phyloP scores from a whole-genome alignment of 2,329 filamentous ascomycete genomes.

The Pyrenochaeta sp. region DNA sequence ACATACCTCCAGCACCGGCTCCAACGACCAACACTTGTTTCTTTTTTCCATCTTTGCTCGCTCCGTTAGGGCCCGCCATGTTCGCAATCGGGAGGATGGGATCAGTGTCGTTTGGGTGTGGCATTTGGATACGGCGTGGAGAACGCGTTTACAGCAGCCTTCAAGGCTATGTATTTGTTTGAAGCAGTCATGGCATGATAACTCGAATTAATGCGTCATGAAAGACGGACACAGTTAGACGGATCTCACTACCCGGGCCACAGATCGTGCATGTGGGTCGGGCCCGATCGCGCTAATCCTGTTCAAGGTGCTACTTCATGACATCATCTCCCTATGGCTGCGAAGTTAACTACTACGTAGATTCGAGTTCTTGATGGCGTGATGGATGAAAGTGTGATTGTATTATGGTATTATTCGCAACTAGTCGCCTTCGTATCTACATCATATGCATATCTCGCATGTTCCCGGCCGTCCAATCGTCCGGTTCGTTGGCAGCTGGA shows the following conservation, averaged over 20 bases:
- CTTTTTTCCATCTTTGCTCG: conserved; percentile 38
- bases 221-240: conserved; percentile 35
- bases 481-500: conserved; percentile 12
- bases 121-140: conserved; percentile 18
- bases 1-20: conserved; percentile 50
- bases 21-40: conserved; percentile 48
- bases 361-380: conserved; percentile 12
- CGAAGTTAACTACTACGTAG: not conserved
- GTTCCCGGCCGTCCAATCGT: conserved; percentile 30
- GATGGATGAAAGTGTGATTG: conserved; percentile 3
- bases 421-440: conserved; percentile 5
- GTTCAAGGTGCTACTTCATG: conserved; percentile 8
- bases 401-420: not conserved
- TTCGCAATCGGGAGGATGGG: conserved; percentile 41
- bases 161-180: conserved; percentile 20
- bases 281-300: conserved; percentile 12
- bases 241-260: no score
- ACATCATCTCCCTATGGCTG: no score
- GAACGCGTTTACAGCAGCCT: not conserved
- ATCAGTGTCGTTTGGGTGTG: conserved; percentile 30
- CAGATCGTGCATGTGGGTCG: no score
- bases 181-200: conserved; percentile 15
- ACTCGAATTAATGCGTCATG: conserved; percentile 42
- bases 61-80: conserved; percentile 37
- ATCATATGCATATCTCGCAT: conserved; percentile 24